phyloP scores from a whole-genome alignment of 2,329 filamentous ascomycete genomes.

The Sporothrix pallida region DNA sequence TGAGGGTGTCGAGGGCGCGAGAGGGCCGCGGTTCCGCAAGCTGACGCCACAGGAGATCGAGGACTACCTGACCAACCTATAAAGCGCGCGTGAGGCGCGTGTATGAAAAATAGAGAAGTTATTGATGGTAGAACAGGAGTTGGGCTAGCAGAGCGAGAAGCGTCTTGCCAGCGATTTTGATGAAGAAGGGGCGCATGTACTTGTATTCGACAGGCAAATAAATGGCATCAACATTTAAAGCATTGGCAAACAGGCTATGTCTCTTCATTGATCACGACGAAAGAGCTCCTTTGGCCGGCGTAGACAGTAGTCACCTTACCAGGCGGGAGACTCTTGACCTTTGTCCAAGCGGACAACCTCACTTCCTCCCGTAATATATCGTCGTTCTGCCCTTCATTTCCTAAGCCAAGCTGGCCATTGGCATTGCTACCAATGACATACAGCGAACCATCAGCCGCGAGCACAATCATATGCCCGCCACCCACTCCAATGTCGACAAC shows the following conservation, averaged over 20 bases:
- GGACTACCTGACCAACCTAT: conserved; percentile 99
- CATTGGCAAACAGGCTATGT: conserved; percentile 1
- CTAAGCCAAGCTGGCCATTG: conserved; percentile 65
- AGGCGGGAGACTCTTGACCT: conserved; percentile 44
- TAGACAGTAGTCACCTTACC: conserved; percentile 50
- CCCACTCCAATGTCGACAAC: conserved; percentile 64
- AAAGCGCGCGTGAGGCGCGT: conserved; percentile 46
- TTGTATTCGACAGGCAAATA: conserved; percentile 35
- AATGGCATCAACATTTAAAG: conserved; percentile 23
- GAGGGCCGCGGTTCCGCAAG: conserved; percentile 89
- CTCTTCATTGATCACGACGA: conserved; percentile 47
- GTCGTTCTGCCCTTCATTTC: not conserved
- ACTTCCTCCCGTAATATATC: conserved; percentile 34
- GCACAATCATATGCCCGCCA: conserved; percentile 61
- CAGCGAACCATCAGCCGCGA: conserved; percentile 56
- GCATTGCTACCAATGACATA: conserved; percentile 63
- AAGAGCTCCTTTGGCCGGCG: conserved; percentile 58
- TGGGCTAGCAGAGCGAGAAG: not conserved
- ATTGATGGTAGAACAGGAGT: not conserved
- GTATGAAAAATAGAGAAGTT: not conserved
- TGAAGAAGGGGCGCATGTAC: conserved; percentile 31
- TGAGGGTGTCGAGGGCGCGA: conserved; percentile 83
- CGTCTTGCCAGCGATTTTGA: not conserved
- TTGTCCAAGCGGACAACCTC: conserved; percentile 44
- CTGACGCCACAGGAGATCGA: conserved; percentile 97